Evolutionary conservation across 495 filamentous ascomycete genomes (phyloP).

Genomic region (Penicillium odoratum): DNA sequence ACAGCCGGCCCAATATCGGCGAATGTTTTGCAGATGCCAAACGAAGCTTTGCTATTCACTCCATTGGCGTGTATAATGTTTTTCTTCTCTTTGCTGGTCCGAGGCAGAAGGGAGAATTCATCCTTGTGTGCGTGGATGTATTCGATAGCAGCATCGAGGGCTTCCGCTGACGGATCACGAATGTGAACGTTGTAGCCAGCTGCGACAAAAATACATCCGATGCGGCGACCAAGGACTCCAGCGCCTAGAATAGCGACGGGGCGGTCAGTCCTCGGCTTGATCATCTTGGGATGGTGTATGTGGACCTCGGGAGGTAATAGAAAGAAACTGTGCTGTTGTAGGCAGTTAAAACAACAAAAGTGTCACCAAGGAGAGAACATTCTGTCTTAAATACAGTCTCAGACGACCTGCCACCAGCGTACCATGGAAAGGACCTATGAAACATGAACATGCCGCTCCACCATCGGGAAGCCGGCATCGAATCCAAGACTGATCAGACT

Average conservation of each 20-base stretch:
- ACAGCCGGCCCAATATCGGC: slow-evolving; percentile 16
- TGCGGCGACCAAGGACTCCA: slow-evolving; percentile 50
- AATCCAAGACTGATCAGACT: not conserved
- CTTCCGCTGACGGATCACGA: slow-evolving; percentile 29
- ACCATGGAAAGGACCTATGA: not conserved
- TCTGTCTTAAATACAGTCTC: not conserved
- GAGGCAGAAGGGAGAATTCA: not conserved
- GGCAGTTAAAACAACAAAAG: not conserved
- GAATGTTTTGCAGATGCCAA: not conserved
- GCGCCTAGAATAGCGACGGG: slow-evolving; percentile 47
- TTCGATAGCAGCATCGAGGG: not conserved
- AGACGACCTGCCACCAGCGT: not conserved
- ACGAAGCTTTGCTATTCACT: not conserved
- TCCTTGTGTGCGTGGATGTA: slow-evolving; percentile 1
- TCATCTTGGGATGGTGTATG: not conserved
- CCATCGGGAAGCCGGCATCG: not conserved
- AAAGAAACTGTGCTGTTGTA: not conserved
- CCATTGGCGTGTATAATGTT: not conserved
- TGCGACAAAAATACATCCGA: slow-evolving; percentile 39
- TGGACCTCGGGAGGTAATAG: not conserved
- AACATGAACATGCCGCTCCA: not conserved
- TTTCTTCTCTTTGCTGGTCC: not conserved
- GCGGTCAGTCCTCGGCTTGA: slow-evolving; percentile 20
- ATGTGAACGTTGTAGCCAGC: slow-evolving; percentile 48
- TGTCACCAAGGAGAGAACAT: not conserved